Evolutionary conservation across 495 filamentous ascomycete genomes (phyloP), one percentile per base, ranked within the genome.

Genomic region (Zalerion maritima): DNA sequence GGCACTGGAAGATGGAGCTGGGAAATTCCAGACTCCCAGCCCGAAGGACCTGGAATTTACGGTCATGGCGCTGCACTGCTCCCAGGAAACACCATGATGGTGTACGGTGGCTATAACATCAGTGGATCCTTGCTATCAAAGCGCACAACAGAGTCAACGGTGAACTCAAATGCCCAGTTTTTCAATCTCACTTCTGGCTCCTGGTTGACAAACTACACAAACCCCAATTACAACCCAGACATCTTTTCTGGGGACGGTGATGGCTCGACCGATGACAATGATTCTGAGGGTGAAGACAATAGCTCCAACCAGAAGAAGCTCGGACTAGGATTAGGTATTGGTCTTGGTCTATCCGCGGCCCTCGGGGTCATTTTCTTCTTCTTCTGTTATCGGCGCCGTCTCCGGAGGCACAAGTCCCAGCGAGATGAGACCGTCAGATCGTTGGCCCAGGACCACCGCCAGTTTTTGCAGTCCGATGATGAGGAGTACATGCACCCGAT

Each of bases 71-170:
- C 82, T 3, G 67, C 61, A 4, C 69, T 94, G 62, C 65, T 96
- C 10, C 76, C 81, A 12, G 87, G 85, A 2, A 79, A 76, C 37
- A 67, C 93, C 0, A 82, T 96, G 80, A 81, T 94, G 78, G 57
- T 92, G 16, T 65, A 75, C 24, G 87, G 87, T 10, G 87, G 87
- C 2, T 84, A 80, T 37, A 57, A 44, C 6, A 91, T 93, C 32
- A n/a, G n/a, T n/a, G n/a, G n/a, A n/a, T n/a, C n/a, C n/a, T n/a
- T n/a, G n/a, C n/a, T n/a, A n/a, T n/a, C n/a, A n/a, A n/a, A n/a
- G n/a, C n/a, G n/a, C n/a, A n/a, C n/a, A n/a, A n/a, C n/a, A n/a
- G n/a, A n/a, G n/a, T n/a, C n/a, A n/a, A n/a, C n/a, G n/a, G n/a
- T n/a, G n/a, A n/a, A n/a, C n/a, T n/a, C n/a, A n/a, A n/a, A n/a